Evolutionary conservation across 2,329 filamentous ascomycete genomes (phyloP).

Genomic region (Septoria petroselini): DNA sequence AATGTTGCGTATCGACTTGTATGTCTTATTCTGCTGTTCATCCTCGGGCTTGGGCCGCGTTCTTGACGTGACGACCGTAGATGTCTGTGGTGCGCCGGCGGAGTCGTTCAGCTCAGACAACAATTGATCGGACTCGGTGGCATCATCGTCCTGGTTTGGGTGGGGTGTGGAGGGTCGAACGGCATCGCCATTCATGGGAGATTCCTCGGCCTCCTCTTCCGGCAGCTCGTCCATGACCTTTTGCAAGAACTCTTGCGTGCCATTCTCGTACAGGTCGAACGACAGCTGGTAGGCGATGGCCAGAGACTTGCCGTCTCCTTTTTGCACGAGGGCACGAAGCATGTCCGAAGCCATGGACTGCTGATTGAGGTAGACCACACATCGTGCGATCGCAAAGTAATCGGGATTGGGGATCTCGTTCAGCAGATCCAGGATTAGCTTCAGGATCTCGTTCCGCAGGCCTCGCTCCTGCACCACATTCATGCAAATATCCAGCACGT

Average conservation of each 20-base stretch:
- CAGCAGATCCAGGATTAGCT: slow-evolving; percentile 89
- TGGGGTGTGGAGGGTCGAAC: slow-evolving; percentile 36
- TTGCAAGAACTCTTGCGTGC: slow-evolving; percentile 90
- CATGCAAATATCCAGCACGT: slow-evolving; percentile 94
- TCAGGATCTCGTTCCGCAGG: slow-evolving; percentile 78
- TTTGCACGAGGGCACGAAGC: slow-evolving; percentile 74
- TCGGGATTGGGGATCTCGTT: slow-evolving; percentile 90
- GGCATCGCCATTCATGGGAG: slow-evolving; percentile 40
- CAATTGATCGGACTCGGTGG: slow-evolving; percentile 58
- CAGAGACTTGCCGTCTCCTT: slow-evolving; percentile 72
- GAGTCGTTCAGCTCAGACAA: slow-evolving; percentile 55
- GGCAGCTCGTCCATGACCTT: slow-evolving; percentile 84
- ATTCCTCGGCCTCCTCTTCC: slow-evolving; percentile 50
- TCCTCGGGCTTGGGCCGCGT: slow-evolving; percentile 45
- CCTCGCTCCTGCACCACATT: slow-evolving; percentile 92
- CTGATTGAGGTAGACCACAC: slow-evolving; percentile 91
- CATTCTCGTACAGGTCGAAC: slow-evolving; percentile 97
- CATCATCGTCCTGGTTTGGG: slow-evolving; percentile 43
- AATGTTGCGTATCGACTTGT: slow-evolving; percentile 57
- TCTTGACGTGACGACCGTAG: slow-evolving; percentile 48
- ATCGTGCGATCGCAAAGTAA: slow-evolving; percentile 97
- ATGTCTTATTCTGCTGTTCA: slow-evolving; percentile 54
- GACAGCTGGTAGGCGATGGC: slow-evolving; percentile 95
- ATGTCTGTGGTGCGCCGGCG: slow-evolving; percentile 53
- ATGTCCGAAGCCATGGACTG: slow-evolving; percentile 87